Conservation (phyloP, 164 flowering plant species). For the Brasenia schreberi region DNA sequence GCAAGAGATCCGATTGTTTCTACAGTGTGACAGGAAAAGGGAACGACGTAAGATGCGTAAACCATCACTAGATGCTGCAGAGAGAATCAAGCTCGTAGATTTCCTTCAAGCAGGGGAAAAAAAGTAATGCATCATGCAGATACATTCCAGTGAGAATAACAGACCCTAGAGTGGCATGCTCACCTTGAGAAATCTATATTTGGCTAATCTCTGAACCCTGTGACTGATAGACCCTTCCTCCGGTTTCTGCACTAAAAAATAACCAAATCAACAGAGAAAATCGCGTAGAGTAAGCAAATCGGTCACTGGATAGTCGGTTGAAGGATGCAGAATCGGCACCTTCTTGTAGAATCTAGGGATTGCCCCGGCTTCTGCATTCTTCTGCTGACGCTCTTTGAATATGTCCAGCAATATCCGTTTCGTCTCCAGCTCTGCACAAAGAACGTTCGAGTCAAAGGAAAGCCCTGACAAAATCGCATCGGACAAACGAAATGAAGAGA, state of each 20-base stretch:
- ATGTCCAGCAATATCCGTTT: slow-evolving; percentile 89
- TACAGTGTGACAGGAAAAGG: slow-evolving; percentile 17
- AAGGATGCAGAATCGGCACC: slow-evolving; percentile 23
- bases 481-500: background rate
- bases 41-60: background rate
- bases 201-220: slow-evolving; percentile 85
- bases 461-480: background rate
- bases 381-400: slow-evolving; percentile 89
- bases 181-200: slow-evolving; percentile 85
- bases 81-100: background rate
- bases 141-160: background rate
- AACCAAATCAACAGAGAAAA: background rate
- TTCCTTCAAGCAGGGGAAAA: background rate
- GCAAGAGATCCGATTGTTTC: slow-evolving; percentile 92
- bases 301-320: background rate
- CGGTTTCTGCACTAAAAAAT: slow-evolving; percentile 52
- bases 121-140: background rate
- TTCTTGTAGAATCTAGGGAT: slow-evolving; percentile 90
- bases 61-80: background rate
- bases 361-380: slow-evolving; percentile 74
- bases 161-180: background rate
- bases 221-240: slow-evolving; percentile 95
- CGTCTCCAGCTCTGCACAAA: slow-evolving; percentile 72
- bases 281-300: background rate
- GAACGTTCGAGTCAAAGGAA: background rate